Conservation (phyloP, 345 rosid species). For the Citrus trifoliata region DNA sequence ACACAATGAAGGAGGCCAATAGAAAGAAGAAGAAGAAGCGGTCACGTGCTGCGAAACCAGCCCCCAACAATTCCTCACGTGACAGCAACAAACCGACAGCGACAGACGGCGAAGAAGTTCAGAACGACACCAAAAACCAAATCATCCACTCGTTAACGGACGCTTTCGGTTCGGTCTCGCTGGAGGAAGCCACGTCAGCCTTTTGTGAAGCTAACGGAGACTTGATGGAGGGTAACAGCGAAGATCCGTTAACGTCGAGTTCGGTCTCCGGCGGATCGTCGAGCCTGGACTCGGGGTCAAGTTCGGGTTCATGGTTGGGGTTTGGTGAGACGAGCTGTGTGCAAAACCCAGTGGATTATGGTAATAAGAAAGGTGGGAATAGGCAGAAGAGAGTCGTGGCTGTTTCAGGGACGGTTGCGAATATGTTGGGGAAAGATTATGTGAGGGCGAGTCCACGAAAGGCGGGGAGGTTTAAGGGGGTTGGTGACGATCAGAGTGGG, state of each 20-base stretch:
- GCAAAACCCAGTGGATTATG: conserved; percentile 10
- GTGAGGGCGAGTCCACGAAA: conserved; percentile 40
- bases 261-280: conserved; percentile 44
- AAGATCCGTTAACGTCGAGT: conserved; percentile 44
- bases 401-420: conserved; percentile 76
- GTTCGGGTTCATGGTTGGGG: conserved; percentile 41
- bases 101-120: conserved; percentile 1
- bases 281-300: conserved; percentile 39
- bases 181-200: conserved; percentile 49
- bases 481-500: conserved; percentile 18
- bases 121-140: conserved; percentile 6
- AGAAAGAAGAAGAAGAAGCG: conserved; percentile 45
- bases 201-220: conserved; percentile 44
- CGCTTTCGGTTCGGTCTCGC: conserved; percentile 53
- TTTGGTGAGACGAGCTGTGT: conserved; percentile 28
- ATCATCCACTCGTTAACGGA: conserved; percentile 33
- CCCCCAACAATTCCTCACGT: conserved; percentile 13
- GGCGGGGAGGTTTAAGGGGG: conserved; percentile 21
- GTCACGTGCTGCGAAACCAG: conserved; percentile 20
- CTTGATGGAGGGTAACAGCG: conserved; percentile 28
- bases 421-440: conserved; percentile 77
- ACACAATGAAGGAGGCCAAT: conserved; percentile 42
- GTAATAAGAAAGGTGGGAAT: conserved; percentile 30
- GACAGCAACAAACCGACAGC: neutral
- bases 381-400: conserved; percentile 70